Percentiles rank a stretch among this genome's conserved stretches.
These are phyloP conservation scores for Fusarium kyushuense DNA, from an alignment of 2,329 filamentous ascomycete species.

Conservation along the genomic window DNA sequence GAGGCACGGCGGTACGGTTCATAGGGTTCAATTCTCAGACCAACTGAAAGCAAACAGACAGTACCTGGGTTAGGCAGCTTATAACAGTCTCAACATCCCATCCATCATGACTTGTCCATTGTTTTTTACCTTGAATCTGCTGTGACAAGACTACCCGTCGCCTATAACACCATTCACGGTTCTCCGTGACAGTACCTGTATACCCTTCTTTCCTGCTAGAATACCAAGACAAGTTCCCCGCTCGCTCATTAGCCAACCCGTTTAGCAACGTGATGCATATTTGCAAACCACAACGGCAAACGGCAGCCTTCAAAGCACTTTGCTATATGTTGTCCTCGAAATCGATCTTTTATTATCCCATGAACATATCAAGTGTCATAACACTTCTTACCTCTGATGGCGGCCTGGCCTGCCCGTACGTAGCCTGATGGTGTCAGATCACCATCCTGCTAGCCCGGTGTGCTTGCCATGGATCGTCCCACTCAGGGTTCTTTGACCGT, in stretches of 20 bases:
- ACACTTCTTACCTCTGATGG: background rate
- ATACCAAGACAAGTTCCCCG: conserved; percentile 5
- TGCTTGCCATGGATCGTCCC: conserved; percentile 7
- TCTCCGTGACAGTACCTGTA: background rate
- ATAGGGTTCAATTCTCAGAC: no score
- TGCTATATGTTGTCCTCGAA: background rate
- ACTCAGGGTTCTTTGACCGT: conserved; percentile 6
- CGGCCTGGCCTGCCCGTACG: background rate
- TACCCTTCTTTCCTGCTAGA: conserved; percentile 6
- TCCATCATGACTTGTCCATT: conserved; percentile 6
- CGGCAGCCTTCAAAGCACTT: conserved; percentile 27
- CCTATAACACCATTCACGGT: background rate
- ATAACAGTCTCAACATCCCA: background rate
- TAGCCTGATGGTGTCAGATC: background rate
- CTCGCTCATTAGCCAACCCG: conserved; percentile 34
- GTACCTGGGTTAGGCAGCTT: background rate
- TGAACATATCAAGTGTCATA: background rate
- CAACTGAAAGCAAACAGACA: background rate
- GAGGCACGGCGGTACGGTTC: no score
- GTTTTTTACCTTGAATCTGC: conserved; percentile 9
- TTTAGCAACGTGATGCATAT: conserved; percentile 25
- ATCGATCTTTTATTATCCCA: background rate
- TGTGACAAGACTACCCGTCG: conserved; percentile 3
- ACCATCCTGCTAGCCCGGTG: background rate
- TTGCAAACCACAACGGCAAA: conserved; percentile 35